Base-by-base conservation (phyloP, 164 flowering plant species). In the Stephania cephalantha region DNA sequence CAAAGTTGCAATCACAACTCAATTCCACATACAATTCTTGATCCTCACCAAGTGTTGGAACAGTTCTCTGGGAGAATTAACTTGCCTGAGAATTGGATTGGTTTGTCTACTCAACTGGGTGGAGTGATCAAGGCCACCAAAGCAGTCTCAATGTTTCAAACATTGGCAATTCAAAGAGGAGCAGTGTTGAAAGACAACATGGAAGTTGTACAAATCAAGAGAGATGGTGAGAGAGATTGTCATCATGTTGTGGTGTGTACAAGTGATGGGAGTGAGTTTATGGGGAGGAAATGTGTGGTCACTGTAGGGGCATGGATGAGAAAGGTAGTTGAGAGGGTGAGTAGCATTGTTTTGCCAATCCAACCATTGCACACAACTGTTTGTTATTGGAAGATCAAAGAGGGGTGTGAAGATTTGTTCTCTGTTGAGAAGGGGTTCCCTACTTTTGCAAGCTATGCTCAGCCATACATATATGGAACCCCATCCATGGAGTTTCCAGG, bases 141-240 rank as follows among this genome's bases (percentile, higher is more conserved):
- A 78, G 97, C 99, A 0, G 94, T 96, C n/a, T 83, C 93, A 69
- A 93, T 96, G 99, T 92, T 89, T 72, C 99, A 92, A 73, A 71
- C 97, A 2, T 84, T 96, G 9, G 96, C 97, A 0, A 15, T 86
- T 3, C 68, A 74, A 42, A 79, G 78, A 2, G 97, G 98, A 3
- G 91, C 94, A 20, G 76, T 81, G 3, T 71, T 96, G 15, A 88
- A 74, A 52, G 99, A 96, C 78, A 83, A 85, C 70, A 75, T 35
- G 77, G 86, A 88, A 72, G 97, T 92, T 42, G 77, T 6, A 4
- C 82, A 78, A 3, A 79, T 91, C 1, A 73, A 58, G 73, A 83
- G 68, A 10, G 80, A 30, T 1, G 76, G 10, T 29, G 77, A 46
- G 6, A 88, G 89, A 11, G 88, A 48, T 48, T 48, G 86, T 25